Base-by-base conservation (phyloP, 139 green algal species). In the Dunaliella primolecta region DNA sequence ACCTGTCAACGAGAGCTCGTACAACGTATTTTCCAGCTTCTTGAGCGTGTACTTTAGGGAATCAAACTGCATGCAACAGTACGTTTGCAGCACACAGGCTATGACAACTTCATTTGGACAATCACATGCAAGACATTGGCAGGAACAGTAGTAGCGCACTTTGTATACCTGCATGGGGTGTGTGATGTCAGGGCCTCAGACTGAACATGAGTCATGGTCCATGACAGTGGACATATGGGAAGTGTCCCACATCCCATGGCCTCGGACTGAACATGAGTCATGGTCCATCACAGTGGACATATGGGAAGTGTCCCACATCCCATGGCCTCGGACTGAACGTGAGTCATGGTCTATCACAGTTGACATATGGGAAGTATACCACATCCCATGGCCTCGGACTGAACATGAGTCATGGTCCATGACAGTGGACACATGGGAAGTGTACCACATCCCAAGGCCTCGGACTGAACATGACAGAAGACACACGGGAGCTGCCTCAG, bases 31-130 rank as follows among this genome's bases (percentile, higher is more conserved):
- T 88, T 96, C 94, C 38, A 97, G 80, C 86, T 96, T 96, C 83
- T 93, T 94, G 21, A 96, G 88, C 11, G 92, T 96, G 87, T 96
- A 96, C 86, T 97, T 97, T 21, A 97, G 84, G 0, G 75, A 33
- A 80, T 97, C 94, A 77, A 91, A 97, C 90, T 97, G 96, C 86
- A 95, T 95, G 1, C 93, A 64, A 64, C 15, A 15, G 46, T 15
- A 64, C 15, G 46, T 64, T 64, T 64, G 15, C 15, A 15, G 46
- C 46, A 64, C 15, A 25, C 7, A 7, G 7, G 46, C 46, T 7
- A 25, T 15, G 7, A 15, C 46, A 64, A 64, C 46, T 64, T 7
- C 7, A 15, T 64, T 64, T n/a, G n/a, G n/a, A n/a, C n/a, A n/a
- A n/a, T 25, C 46, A 15, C 46, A 64, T 64, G 46, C 7, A 25